Evolutionary conservation across 768 basidiomycete genomes (phyloP), one percentile per base, ranked within the genome.

Genomic region (Cystofilobasidium bisporidii): DNA sequence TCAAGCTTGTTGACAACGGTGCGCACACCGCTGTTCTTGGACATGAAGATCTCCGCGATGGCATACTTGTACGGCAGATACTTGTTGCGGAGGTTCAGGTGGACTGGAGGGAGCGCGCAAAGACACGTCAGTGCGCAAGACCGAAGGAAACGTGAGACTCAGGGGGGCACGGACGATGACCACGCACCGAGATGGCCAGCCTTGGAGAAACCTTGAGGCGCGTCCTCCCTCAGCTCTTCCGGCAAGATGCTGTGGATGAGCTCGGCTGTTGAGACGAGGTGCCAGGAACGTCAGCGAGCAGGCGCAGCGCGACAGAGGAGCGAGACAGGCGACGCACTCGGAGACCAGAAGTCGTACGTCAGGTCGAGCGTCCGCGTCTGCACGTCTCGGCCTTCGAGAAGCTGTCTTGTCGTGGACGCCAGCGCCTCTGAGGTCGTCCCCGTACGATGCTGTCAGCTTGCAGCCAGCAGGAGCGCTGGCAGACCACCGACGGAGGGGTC

Each of bases 1-100:
- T 93, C 84, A 41, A 96, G 79, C 77, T 98, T 99, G 80, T 99
- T 97, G 47, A 99, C 92, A 2, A 98, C 91, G 0, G 94, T 98
- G 72, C 82, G 82, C 47, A 94, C 80, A 28, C 78, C 78, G 26
- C 82, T 82, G 75, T 91, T 92, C 89, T 99, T 98, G 77, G 97
- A 92, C 47, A 98, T 80, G 48, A 97, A 84, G 41, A 98, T 82
- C 77, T 94, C 87, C 0, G 93, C 96, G 72, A 99, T 96, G 36
- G 91, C 76, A 72, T 88, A 77, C 75, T 91, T 91, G 79, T 88
- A 98, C 2, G 92, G 91, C 36, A 97, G 76, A 78, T 93, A 98
- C 75, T 92, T 88, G 22, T 86, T 84, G 71, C 87, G 84, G 40
- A 99, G 82, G 75, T 99, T 99, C 61, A 97, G 77, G 75, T 98